phyloP scores from a whole-genome alignment of 768 basidiomycete genomes.

The Phallus indusiatus region DNA sequence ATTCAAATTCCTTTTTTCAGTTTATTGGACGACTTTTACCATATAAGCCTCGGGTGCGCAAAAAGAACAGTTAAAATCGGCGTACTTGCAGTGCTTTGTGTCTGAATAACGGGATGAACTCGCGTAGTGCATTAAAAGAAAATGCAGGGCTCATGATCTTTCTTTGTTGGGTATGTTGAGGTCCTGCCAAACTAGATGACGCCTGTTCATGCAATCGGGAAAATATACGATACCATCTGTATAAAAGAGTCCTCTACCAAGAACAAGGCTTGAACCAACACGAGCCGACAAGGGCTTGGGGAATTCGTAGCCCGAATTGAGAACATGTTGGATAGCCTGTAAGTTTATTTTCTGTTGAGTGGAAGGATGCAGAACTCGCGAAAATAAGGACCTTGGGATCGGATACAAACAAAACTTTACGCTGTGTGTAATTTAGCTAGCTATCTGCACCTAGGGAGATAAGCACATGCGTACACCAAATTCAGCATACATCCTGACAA shows the following conservation, averaged over 20 bases:
- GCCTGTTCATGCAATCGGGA: neutral
- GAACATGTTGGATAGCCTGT: constrained; percentile 43
- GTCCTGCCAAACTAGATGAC: constrained; percentile 10
- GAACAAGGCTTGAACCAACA: constrained; percentile 25
- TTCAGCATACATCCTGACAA: constrained; percentile 41
- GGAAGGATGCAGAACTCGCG: neutral
- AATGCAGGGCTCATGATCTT: constrained; percentile 29
- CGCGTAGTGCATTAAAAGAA: neutral
- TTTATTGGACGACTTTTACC: neutral
- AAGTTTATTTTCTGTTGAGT: neutral
- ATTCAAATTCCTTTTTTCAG: neutral
- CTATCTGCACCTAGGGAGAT: neutral
- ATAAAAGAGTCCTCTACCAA: constrained; percentile 45
- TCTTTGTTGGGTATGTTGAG: constrained; percentile 22
- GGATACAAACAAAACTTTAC: constrained; percentile 42
- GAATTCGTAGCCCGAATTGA: constrained; percentile 47
- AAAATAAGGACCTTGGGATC: constrained; percentile 36
- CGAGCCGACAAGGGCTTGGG: constrained; percentile 40
- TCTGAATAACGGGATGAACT: neutral
- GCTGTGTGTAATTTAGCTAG: constrained; percentile 21
- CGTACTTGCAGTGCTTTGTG: neutral
- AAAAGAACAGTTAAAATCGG: neutral
- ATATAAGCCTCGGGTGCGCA: neutral
- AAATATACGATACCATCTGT: constrained; percentile 34
- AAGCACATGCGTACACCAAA: constrained; percentile 31